These are phyloP conservation scores for Hericium rajendrae DNA, from an alignment of 768 basidiomycete genomes.

Conservation along the genomic window DNA sequence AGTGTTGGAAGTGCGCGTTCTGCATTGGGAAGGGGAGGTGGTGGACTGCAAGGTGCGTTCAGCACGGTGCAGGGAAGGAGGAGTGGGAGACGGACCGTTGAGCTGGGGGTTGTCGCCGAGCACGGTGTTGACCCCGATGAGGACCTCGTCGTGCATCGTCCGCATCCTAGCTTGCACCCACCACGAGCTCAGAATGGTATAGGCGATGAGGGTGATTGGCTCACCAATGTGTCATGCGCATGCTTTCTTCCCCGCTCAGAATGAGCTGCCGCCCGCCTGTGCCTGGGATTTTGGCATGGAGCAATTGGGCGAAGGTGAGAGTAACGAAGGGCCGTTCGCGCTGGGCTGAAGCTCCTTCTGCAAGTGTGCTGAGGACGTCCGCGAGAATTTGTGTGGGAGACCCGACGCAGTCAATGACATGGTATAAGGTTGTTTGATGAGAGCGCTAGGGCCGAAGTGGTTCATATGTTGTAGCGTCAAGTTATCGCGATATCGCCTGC, in stretches of 20 bases:
- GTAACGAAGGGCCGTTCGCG: slow-evolving; percentile 59
- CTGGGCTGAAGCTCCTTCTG: slow-evolving; percentile 5
- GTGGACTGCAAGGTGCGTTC: slow-evolving; percentile 32
- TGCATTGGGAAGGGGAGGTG: slow-evolving; percentile 34
- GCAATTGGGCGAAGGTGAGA: slow-evolving; percentile 76
- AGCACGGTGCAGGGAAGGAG: neutral
- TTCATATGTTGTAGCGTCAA: neutral
- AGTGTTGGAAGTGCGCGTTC: slow-evolving; percentile 19
- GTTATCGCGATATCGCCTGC: neutral
- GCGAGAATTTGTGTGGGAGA: slow-evolving; percentile 6
- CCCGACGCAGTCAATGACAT: neutral
- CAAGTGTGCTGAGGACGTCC: slow-evolving; percentile 5
- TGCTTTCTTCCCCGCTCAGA: slow-evolving; percentile 78
- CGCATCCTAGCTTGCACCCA: slow-evolving; percentile 56
- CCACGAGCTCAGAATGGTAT: neutral
- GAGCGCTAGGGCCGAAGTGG: neutral
- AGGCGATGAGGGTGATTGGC: slow-evolving; percentile 7
- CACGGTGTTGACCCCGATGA: slow-evolving; percentile 85
- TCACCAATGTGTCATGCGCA: slow-evolving; percentile 92
- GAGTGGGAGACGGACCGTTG: slow-evolving; percentile 53
- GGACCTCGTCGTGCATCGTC: slow-evolving; percentile 84
- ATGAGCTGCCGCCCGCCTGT: slow-evolving; percentile 60
- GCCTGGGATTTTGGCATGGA: slow-evolving; percentile 86
- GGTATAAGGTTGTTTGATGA: neutral
- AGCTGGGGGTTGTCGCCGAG: slow-evolving; percentile 90